phyloP scores from a whole-genome alignment of 495 filamentous ascomycete species.

The Podospora pseudocomata region DNA sequence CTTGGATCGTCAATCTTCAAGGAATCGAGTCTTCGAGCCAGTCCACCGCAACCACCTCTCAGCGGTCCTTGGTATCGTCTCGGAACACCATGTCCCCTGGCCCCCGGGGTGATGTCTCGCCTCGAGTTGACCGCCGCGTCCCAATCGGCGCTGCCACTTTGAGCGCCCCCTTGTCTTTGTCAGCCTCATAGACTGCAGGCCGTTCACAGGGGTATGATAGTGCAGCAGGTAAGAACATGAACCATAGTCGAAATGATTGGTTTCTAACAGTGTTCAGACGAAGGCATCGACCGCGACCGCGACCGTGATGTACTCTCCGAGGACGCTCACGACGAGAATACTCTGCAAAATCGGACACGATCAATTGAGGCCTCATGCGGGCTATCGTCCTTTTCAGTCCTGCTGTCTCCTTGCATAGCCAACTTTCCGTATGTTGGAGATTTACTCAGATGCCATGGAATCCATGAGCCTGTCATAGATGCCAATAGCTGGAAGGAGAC shows the following conservation, averaged over 20 bases:
- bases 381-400: slow-evolving; percentile 37
- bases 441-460: slow-evolving; percentile 41
- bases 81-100: background rate
- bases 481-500: slow-evolving; percentile 31
- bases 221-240: background rate
- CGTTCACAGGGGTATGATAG: background rate
- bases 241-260: background rate
- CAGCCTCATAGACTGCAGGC: background rate
- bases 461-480: slow-evolving; percentile 30
- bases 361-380: slow-evolving; percentile 22
- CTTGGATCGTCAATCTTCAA: slow-evolving; percentile 57
- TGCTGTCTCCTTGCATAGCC: slow-evolving; percentile 47
- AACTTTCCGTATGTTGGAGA: slow-evolving; percentile 41
- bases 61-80: background rate
- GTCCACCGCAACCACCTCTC: slow-evolving; percentile 16
- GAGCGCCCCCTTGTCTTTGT: background rate
- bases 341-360: background rate
- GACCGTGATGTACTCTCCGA: background rate
- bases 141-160: background rate
- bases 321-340: background rate
- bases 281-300: background rate
- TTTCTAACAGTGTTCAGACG: background rate
- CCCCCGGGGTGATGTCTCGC: too few species aligned
- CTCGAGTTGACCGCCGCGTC: background rate
- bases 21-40: slow-evolving; percentile 32